phyloP scores from a whole-genome alignment of 179 eudicot species.

The Sideroxylon spinosum region DNA sequence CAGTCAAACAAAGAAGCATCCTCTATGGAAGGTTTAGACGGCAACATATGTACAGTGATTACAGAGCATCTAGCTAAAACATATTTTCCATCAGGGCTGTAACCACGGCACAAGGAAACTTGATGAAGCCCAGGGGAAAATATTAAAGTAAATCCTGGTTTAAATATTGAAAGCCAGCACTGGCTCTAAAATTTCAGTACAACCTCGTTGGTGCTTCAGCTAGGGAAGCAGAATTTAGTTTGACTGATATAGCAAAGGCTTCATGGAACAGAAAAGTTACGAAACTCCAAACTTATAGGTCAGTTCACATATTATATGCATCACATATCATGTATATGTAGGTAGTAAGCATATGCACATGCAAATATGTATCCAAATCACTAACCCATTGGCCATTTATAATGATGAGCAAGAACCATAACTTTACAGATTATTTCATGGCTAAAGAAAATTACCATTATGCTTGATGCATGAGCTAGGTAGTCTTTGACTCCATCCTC shows the following conservation, averaged over 20 bases:
- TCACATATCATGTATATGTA: background rate
- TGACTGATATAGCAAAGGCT: background rate
- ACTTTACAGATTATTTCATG: background rate
- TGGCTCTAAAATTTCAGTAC: background rate
- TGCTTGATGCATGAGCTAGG: slow-evolving; percentile 57
- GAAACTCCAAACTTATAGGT: background rate
- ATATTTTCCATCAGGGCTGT: background rate
- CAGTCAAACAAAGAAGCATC: background rate
- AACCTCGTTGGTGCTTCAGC: background rate
- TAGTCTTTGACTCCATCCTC: slow-evolving; percentile 90
- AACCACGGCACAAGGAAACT: background rate
- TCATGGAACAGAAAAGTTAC: background rate
- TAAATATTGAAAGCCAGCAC: background rate
- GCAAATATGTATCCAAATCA: background rate
- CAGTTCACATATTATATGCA: background rate
- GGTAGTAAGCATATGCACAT: background rate
- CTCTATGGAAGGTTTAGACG: background rate
- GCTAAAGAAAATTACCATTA: slow-evolving; percentile 44
- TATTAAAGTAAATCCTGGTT: background rate
- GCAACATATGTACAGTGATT: background rate
- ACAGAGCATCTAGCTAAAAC: background rate
- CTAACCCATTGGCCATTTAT: background rate
- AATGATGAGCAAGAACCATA: background rate
- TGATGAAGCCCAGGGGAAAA: background rate
- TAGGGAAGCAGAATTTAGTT: background rate